Base-by-base conservation (phyloP, 768 basidiomycete species). In the Erythrobasidium yunnanense region DNA sequence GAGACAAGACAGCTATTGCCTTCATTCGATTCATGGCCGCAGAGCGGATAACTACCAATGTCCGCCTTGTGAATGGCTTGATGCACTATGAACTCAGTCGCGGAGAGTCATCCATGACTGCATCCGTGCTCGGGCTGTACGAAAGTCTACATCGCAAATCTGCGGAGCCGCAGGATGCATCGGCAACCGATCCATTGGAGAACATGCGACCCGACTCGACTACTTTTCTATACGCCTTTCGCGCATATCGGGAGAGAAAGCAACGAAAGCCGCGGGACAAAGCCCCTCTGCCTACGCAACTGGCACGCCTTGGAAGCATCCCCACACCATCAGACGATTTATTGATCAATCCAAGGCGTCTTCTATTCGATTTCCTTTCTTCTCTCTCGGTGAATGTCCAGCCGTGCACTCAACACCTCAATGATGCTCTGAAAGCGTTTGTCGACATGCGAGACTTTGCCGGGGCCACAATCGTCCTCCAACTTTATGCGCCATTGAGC, bases 1-100 rank as follows among this genome's bases (percentile, higher is more conserved):
- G 35, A 4, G 47, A 33, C 38, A 38, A n/a, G 23, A 27, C 56
- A 2, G 29, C 34, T 17, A 15, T 42, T 27, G 13, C 25, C 5
- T 46, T 58, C 17, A 11, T 58, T 17, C 20, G 34, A 15, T 23
- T 58, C 38, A 58, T 58, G 56, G 56, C 56, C 17, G 45, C 56
- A 4, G 56, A 58, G 27, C n/a, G 56, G 11, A 25, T 58, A 13
- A 34, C 56, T 20, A 23, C 47, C 20, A 46, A 18, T 7, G 47
- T 45, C 2, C 13, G 38, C 18, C 27, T 46, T 3, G 27, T 58
- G 34, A 58, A 58, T 33, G 33, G 23, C 23, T 45, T 58, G n/a
- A 58, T 58, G 25, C 35, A 58, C 35, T 27, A 46, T 23, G 56
- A 58, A 46, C 25, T 25, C 22, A 25, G 25, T 25, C 22, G 32